Percentiles rank a stretch among this genome's conserved stretches.
These are phyloP conservation scores for Thecaphora thlaspeos DNA, from an alignment of 1,284 basidiomycete species.

Conservation along the genomic window DNA sequence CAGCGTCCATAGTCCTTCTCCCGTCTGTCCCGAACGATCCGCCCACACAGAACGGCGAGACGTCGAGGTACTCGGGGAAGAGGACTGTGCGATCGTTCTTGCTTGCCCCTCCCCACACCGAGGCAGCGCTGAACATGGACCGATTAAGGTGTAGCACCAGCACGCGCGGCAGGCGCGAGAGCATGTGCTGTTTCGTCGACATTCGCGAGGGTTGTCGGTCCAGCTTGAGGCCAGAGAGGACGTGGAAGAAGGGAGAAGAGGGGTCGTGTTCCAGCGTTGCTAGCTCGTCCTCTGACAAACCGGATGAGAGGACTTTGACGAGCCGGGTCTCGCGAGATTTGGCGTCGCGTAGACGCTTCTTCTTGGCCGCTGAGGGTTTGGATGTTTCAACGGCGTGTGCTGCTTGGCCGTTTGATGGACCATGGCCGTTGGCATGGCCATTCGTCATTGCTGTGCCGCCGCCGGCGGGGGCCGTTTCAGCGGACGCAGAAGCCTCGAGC, in stretches of 20 bases:
- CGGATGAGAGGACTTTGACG: conserved; percentile 19
- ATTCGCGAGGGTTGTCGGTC: conserved; percentile 26
- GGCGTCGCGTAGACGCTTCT: conserved; percentile 24
- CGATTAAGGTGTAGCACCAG: conserved; percentile 53
- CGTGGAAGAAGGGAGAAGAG: conserved; percentile 14
- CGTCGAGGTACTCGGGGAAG: conserved; percentile 48
- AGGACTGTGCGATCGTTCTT: conserved; percentile 51
- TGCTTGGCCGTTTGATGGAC: conserved; percentile 8
- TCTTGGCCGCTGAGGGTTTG: conserved; percentile 17
- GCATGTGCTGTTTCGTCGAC: conserved; percentile 54
- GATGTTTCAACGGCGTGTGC: neutral
- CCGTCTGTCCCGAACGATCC: conserved; percentile 32
- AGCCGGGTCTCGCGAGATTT: conserved; percentile 20
- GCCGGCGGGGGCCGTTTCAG: conserved; percentile 3
- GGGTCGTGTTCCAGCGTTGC: conserved; percentile 13
- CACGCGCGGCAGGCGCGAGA: conserved; percentile 44
- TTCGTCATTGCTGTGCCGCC: conserved; percentile 10
- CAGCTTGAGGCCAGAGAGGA: conserved; percentile 18
- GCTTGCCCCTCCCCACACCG: conserved; percentile 37
- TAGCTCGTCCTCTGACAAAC: conserved; percentile 47
- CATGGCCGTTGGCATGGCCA: conserved; percentile 12
- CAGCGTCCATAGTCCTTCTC: conserved; percentile 13
- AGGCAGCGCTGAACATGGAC: conserved; percentile 27
- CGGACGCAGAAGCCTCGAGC: conserved; percentile 8
- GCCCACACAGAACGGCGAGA: conserved; percentile 35